Evolutionary conservation across 163 green algal species (phyloP).

Genomic region (Chlamydomonas reinhardtii): DNA sequence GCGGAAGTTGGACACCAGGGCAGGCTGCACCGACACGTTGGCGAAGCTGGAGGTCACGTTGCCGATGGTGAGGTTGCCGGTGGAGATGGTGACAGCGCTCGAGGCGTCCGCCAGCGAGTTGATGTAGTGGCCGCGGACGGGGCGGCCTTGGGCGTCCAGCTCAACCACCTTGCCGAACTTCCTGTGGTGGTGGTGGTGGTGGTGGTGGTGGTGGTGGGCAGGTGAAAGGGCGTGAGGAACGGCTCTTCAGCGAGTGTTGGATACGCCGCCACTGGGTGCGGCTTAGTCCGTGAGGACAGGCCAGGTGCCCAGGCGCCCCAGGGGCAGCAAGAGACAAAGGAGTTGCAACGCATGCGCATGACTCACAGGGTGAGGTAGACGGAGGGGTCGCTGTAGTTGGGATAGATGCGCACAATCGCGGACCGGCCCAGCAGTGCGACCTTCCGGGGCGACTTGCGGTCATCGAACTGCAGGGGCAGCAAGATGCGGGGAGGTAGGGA

Average conservation of each 20-base stretch:
- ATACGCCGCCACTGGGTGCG: no score
- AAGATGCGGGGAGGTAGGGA: no score
- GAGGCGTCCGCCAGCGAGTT: slow-evolving; percentile 6
- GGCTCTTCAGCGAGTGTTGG: no score
- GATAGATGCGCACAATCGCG: slow-evolving; percentile 35
- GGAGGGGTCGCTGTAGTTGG: slow-evolving; percentile 34
- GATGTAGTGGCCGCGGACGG: slow-evolving; percentile 1
- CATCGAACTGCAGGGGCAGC: slow-evolving; percentile 9
- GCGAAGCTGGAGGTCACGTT: not conserved
- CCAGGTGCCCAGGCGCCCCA: no score
- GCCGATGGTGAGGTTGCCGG: slow-evolving; percentile 13
- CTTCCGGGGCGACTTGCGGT: slow-evolving; percentile 32
- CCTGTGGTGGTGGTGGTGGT: not conserved
- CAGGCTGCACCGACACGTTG: not conserved
- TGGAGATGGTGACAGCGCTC: not conserved
- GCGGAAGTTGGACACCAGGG: not conserved
- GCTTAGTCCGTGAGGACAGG: no score
- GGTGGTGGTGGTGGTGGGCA: not conserved
- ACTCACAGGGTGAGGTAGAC: slow-evolving; percentile 3
- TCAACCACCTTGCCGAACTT: slow-evolving; percentile 18
- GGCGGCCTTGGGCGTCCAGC: slow-evolving; percentile 3
- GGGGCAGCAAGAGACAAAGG: no score
- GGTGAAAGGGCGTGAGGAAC: no score
- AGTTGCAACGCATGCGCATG: no score
- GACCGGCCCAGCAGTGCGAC: slow-evolving; percentile 25